Base-by-base conservation (phyloP, 352 stramenopile species). In the Pythium pectinolyticum region DNA sequence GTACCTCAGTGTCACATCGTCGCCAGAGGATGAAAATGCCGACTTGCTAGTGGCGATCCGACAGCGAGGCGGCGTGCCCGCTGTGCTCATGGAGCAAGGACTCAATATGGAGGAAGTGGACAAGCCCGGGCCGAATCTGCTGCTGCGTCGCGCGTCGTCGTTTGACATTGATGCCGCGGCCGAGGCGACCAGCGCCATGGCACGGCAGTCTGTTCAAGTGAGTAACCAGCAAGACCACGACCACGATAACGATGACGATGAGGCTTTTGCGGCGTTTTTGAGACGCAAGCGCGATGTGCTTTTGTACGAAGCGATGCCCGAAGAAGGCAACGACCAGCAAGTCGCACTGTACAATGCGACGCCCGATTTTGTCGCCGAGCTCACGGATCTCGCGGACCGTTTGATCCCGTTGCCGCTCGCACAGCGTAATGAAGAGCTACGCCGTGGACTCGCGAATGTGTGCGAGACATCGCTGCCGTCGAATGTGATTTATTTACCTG, bases 401-500 rank as follows among this genome's bases (percentile, higher is more conserved):
- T 63, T 94, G 4, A 90, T 92, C 32, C 70, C 67, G 0, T 69
- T 77, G 4, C 70, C 82, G 12, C 56, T 82, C 1, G 32, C 70
- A 14, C 52, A 82, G 40, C 75, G 85, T 20, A 88, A 89, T 32
- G 15, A 56, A 2, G 63, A 86, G 20, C 57, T 92, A 10, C 73
- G 79, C 11, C 69, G 77, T 25, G 77, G 80, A 2, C 55, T 92
- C 25, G 58, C 52, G 1, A 51, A 72, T 22, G 90, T 92, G 31
- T 63, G 80, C 46, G 68, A 77, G 22, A 66, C 73, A 25, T 78
- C 83, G 32, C 56, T 94, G 25, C 82, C 84, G 0, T 90, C 85
- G 0, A 80, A 90, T 24, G 82, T 91, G 45, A 80, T 92, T 49
- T 94, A 94, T 41, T 56, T 94, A 14, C 83, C 86, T 3, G 79